phyloP scores from a whole-genome alignment of 2,329 filamentous ascomycete species.

The Xylariaceae sp. region DNA sequence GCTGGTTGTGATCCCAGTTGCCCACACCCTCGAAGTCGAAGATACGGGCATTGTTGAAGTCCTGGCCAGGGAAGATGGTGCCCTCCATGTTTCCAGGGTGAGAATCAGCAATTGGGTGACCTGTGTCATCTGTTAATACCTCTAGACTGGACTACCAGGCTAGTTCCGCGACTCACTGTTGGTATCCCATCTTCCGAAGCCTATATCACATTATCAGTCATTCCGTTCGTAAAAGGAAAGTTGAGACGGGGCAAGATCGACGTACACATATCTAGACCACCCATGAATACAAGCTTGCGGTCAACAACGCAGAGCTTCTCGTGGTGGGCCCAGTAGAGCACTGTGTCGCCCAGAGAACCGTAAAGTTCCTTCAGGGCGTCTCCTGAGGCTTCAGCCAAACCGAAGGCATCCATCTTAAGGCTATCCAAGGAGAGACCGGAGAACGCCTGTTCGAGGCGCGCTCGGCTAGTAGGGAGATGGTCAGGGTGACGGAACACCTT shows the following conservation, averaged over 20 bases:
- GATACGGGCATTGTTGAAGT: conserved; percentile 85
- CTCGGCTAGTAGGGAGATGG: conserved; percentile 64
- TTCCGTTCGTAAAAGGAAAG: not conserved
- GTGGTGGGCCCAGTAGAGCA: conserved; percentile 89
- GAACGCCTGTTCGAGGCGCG: conserved; percentile 62
- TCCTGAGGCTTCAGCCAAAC: conserved; percentile 59
- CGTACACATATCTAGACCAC: conserved; percentile 74
- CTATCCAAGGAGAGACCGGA: conserved; percentile 42
- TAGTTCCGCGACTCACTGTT: conserved; percentile 49
- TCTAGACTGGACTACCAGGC: not conserved
- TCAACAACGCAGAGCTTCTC: conserved; percentile 86
- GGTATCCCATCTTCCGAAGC: conserved; percentile 84
- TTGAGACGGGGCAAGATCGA: not conserved
- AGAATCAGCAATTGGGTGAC: conserved; percentile 75
- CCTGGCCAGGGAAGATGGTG: conserved; percentile 81
- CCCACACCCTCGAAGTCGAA: conserved; percentile 74
- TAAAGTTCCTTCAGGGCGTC: conserved; percentile 76
- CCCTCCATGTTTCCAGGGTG: conserved; percentile 72
- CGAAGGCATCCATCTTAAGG: conserved; percentile 37
- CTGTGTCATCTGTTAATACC: conserved; percentile 29
- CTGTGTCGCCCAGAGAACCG: conserved; percentile 72
- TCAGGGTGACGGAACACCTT: conserved; percentile 87
- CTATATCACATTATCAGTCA: conserved; percentile 32
- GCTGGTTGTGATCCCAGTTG: conserved; percentile 79
- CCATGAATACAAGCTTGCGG: conserved; percentile 79